Conservation (phyloP, 768 basidiomycete genomes). For the Termitomyces sp. region DNA sequence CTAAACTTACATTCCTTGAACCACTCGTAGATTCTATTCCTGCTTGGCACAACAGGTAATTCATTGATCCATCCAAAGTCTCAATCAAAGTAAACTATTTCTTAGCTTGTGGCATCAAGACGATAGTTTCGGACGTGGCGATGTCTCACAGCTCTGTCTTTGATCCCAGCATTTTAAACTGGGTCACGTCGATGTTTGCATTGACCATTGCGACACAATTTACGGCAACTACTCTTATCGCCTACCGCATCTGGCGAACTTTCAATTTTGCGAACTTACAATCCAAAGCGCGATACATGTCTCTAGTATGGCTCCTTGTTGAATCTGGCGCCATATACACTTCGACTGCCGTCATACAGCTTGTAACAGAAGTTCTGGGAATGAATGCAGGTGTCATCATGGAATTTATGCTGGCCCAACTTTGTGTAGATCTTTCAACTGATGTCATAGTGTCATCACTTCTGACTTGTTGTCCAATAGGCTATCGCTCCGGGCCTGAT, state of each 20-base stretch:
- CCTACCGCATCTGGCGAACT: conserved; percentile 17
- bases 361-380: background rate
- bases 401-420: conserved; percentile 20
- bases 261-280: conserved; percentile 4
- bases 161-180: conserved; percentile 18
- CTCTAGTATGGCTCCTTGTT: conserved; percentile 18
- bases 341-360: conserved; percentile 18
- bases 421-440: conserved; percentile 16
- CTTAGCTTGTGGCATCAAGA: conserved; percentile 20
- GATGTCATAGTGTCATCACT: background rate
- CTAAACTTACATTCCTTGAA: background rate
- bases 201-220: conserved; percentile 22
- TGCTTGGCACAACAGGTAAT: conserved; percentile 19
- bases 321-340: conserved; percentile 22
- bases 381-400: conserved; percentile 19
- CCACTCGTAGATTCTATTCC: conserved; percentile 9
- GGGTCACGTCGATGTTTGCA: conserved; percentile 21
- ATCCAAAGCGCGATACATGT: conserved; percentile 14
- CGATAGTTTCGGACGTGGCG: conserved; percentile 12
- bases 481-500: conserved; percentile 8
- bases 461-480: background rate
- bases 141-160: conserved; percentile 18
- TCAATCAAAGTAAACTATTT: background rate
- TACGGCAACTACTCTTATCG: conserved; percentile 18
- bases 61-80: background rate